phyloP scores from a whole-genome alignment of 441 rosid species.

The Jatropha podagrica region DNA sequence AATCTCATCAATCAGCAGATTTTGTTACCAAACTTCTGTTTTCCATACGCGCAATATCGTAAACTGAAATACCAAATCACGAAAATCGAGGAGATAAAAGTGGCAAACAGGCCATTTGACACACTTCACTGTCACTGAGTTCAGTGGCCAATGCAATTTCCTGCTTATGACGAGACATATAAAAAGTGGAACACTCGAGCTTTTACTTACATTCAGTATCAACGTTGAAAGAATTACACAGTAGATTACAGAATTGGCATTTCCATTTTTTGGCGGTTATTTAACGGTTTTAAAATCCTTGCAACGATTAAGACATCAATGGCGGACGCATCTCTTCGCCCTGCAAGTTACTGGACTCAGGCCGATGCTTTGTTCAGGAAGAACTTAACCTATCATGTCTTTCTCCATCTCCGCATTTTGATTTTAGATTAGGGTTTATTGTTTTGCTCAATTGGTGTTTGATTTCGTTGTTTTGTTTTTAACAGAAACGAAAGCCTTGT shows the following conservation, averaged over 20 bases:
- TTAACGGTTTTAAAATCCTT: not conserved
- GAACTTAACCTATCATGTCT: constrained; percentile 86
- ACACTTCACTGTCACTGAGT: too few relatives aligned
- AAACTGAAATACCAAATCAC: not conserved
- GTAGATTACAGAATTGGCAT: not conserved
- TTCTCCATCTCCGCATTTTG: not conserved
- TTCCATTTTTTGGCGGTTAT: constrained; percentile 20
- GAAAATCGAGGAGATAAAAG: not conserved
- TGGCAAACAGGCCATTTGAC: not conserved
- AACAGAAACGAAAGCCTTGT: constrained; percentile 73
- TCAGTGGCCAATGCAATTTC: not conserved
- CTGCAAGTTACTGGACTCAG: constrained; percentile 70
- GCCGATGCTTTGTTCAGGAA: constrained; percentile 81
- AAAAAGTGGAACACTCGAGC: not conserved
- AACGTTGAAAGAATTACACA: not conserved
- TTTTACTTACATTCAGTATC: not conserved
- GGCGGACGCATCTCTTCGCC: constrained; percentile 47
- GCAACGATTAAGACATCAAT: constrained; percentile 30
- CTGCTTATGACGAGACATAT: not conserved
- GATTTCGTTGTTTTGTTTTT: not conserved
- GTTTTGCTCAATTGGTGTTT: not conserved
- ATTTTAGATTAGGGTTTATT: not conserved
- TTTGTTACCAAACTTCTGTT: not conserved
- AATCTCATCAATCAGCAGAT: not conserved
- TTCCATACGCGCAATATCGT: not conserved